Evolutionary conservation across 257 asterid species (phyloP).

Genomic region (Voacanga thouarsii): DNA sequence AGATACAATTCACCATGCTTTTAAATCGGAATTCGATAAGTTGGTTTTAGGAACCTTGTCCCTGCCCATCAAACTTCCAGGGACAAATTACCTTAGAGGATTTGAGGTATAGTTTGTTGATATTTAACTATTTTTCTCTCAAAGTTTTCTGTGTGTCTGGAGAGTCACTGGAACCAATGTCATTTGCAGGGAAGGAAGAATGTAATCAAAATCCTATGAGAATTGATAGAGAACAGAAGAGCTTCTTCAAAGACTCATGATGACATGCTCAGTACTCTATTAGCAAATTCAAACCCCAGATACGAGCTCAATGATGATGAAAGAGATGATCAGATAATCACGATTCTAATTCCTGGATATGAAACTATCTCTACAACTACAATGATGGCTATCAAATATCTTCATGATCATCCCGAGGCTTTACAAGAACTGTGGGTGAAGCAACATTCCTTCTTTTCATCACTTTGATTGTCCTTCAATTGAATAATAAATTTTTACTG

Average conservation of each 20-base stretch:
- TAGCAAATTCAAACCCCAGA: constrained; percentile 40
- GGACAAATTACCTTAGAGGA: constrained; percentile 19
- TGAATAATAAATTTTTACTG: neutral
- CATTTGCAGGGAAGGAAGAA: constrained; percentile 69
- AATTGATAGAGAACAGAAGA: constrained; percentile 58
- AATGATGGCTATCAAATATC: constrained; percentile 92
- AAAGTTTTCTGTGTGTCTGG: neutral
- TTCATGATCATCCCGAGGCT: constrained; percentile 81
- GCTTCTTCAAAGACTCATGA: constrained; percentile 29
- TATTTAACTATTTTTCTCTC: neutral
- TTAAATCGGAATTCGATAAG: constrained; percentile 16
- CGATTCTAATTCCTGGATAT: constrained; percentile 71
- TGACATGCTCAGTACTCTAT: constrained; percentile 67
- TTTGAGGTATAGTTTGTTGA: constrained; percentile 10
- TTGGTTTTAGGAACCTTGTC: constrained; percentile 18
- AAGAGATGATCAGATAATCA: constrained; percentile 70
- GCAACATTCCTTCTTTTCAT: neutral
- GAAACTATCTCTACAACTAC: constrained; percentile 88
- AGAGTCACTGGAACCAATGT: neutral
- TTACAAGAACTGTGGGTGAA: constrained; percentile 74
- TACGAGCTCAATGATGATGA: constrained; percentile 70
- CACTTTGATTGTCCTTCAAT: neutral
- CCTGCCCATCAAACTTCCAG: constrained; percentile 26
- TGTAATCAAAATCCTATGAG: constrained; percentile 48
- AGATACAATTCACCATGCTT: neutral